Evolutionary conservation across 345 rosid species (phyloP), one percentile per base, ranked within the genome.

Genomic region (Brassica nigra): DNA sequence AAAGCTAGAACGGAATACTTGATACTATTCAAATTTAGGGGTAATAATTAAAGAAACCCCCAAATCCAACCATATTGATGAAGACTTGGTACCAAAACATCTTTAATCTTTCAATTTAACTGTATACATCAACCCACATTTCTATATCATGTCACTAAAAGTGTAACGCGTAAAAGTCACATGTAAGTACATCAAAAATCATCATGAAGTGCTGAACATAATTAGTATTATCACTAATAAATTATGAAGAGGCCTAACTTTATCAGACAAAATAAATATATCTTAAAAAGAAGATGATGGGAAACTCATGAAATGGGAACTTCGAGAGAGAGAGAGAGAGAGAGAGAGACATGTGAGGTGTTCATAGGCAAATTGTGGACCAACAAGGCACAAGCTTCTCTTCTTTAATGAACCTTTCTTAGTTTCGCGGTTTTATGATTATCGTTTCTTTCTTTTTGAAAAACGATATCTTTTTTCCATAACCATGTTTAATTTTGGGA

Each of bases 361-460:
- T 80, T 74, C 79, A 80, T 80, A 80, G 76, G 72, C 68, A 80
- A 80, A 63, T 69, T 80, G 83, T 80, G 83, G 83, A 80, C 83
- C 83, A 80, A 23, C 83, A 55, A 70, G 16, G 76, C 83, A 80
- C 83, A 75, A 75, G 83, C 80, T 70, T 62, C 71, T 63, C 76
- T 63, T 75, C 80, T 80, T 75, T 75, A 62, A 37, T 75, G 20
- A n/a, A 52, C 20, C 76, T 68, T 68, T 68, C 75, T 74, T 74
- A 74, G 75, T 49, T 62, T 74, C 64, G 34, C 62, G 74, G 9
- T 62, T 52, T 34, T 68, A 2, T 10, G 39, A 30, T 47, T 44
- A 44, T 47, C 16, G 27, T 23, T 23, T 23, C 27, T 47, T 12
- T 4, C 14, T 47, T 47, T 4, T 44, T 44, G n/a, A 12, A 44